phyloP scores from a whole-genome alignment of 352 stramenopile genomes.

The Pythium rhizo-oryzae region DNA sequence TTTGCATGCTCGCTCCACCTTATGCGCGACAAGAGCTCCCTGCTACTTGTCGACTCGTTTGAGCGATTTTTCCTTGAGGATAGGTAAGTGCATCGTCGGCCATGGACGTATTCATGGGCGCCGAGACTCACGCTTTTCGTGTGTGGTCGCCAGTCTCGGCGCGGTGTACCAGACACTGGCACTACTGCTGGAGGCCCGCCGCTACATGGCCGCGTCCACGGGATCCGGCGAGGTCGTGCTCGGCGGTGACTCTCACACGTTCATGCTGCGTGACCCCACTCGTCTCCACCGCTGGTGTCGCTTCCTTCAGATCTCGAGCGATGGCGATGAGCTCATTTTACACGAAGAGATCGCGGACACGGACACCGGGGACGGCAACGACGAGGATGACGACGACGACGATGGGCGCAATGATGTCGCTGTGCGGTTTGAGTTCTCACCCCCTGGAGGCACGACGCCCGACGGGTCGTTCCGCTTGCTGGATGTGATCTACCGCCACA shows the following conservation, averaged over 20 bases:
- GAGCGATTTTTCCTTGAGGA: slow-evolving; percentile 55
- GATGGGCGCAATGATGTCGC: slow-evolving; percentile 13
- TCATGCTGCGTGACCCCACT: slow-evolving; percentile 40
- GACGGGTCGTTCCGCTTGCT: slow-evolving; percentile 42
- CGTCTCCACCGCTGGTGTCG: slow-evolving; percentile 55
- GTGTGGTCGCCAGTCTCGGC: slow-evolving; percentile 26
- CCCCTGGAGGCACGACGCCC: slow-evolving; percentile 14
- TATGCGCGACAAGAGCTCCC: slow-evolving; percentile 42
- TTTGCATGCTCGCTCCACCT: slow-evolving; percentile 67
- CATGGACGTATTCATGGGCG: not conserved
- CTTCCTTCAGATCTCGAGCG: slow-evolving; percentile 43
- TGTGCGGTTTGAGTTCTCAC: slow-evolving; percentile 38
- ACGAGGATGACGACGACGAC: slow-evolving; percentile 7
- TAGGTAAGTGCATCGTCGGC: slow-evolving; percentile 22
- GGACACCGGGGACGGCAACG: slow-evolving; percentile 4
- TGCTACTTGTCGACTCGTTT: slow-evolving; percentile 61
- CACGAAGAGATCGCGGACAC: slow-evolving; percentile 33
- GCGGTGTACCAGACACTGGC: slow-evolving; percentile 68
- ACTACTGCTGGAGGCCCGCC: slow-evolving; percentile 50
- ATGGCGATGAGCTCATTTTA: slow-evolving; percentile 31
- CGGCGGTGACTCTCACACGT: slow-evolving; percentile 35
- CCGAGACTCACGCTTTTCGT: not conserved
- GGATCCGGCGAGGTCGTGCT: slow-evolving; percentile 44
- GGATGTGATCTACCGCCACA: slow-evolving; percentile 29
- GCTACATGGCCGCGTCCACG: slow-evolving; percentile 49